These are phyloP conservation scores for Phytophthora sp. DNA, from an alignment of 352 stramenopile genomes.

Conservation along the genomic window DNA sequence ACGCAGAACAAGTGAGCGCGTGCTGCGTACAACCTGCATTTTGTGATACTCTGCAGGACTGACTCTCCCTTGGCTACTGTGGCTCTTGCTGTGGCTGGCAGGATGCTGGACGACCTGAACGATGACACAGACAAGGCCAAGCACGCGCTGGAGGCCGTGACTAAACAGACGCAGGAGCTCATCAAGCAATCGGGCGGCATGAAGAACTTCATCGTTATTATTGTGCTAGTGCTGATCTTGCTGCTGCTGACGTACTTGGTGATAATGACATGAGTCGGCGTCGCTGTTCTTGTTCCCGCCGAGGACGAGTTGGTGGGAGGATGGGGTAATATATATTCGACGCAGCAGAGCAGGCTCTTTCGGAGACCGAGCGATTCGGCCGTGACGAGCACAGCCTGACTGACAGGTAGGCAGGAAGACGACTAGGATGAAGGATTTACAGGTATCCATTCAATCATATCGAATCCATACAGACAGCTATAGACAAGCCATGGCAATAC, in stretches of 20 bases:
- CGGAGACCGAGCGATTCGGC: neutral
- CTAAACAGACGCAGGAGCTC: conserved; percentile 87
- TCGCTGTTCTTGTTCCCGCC: neutral
- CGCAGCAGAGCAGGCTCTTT: conserved; percentile 5
- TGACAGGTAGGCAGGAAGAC: conserved; percentile 27
- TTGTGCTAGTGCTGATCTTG: conserved; percentile 84
- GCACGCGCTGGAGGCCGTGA: conserved; percentile 72
- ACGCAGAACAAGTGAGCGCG: conserved; percentile 72
- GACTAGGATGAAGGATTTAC: conserved; percentile 42
- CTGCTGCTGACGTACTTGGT: conserved; percentile 88
- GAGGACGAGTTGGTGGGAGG: neutral
- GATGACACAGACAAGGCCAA: conserved; percentile 86
- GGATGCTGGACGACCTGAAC: conserved; percentile 86
- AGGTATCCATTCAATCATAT: conserved; percentile 51
- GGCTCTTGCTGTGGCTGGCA: conserved; percentile 30
- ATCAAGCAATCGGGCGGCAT: conserved; percentile 87
- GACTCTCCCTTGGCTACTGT: conserved; percentile 1
- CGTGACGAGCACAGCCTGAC: conserved; percentile 6
- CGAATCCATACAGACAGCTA: conserved; percentile 45
- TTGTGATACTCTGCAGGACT: conserved; percentile 5
- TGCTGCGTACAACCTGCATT: no score
- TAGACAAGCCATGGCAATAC: conserved; percentile 37
- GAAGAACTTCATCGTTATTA: conserved; percentile 90
- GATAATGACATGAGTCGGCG: conserved; percentile 78
- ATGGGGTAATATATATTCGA: conserved; percentile 39